Base-by-base conservation (phyloP, 2,329 filamentous ascomycete genomes). In the Sporothrix humicola region DNA sequence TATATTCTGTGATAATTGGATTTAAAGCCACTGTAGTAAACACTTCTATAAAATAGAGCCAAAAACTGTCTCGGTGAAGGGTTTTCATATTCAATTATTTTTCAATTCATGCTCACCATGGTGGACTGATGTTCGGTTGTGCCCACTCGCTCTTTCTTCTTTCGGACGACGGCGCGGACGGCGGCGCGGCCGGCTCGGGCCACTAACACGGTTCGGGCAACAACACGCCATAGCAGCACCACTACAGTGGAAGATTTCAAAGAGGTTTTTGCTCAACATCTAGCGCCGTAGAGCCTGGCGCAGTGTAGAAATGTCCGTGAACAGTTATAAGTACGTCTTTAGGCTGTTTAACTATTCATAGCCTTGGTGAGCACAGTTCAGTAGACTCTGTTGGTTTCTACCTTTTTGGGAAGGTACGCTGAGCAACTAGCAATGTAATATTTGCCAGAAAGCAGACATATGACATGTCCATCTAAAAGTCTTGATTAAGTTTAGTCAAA, bases 141-240 rank as follows among this genome's bases (percentile, higher is more conserved):
- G 12, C n/a, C 37, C 42, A 66, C 61, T 48, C 48, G 42, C 61
- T 66, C 26, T 44, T 48, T 66, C 61, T 66, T 48, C 61, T 48
- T 66, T 65, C 37, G 61, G 61, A 46, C 12, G 42, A 17, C n/a
- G n/a, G 31, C 31, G 31, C 31, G 31, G 31, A 37, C 31, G 31
- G 7, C 31, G 4, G 61, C 31, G 20, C 61, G 61, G 61, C 61
- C 61, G 61, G 61, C 42, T 46, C 61, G 61, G 61, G 20, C 61
- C 20, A 26, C 61, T 65, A 66, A 63, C 15, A 63, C 31, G 58
- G 61, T 48, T 66, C 42, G 42, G 61, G 61, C 42, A 26, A 46
- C 5, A 23, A 26, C n/a, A 66, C 61, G 42, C 61, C 42, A 66
- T 44, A 65, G 10, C 59, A 65, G 59, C 37, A 65, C 9, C n/a